phyloP scores from a whole-genome alignment of 768 basidiomycete genomes.

The Tricholoma bakamatsutake region DNA sequence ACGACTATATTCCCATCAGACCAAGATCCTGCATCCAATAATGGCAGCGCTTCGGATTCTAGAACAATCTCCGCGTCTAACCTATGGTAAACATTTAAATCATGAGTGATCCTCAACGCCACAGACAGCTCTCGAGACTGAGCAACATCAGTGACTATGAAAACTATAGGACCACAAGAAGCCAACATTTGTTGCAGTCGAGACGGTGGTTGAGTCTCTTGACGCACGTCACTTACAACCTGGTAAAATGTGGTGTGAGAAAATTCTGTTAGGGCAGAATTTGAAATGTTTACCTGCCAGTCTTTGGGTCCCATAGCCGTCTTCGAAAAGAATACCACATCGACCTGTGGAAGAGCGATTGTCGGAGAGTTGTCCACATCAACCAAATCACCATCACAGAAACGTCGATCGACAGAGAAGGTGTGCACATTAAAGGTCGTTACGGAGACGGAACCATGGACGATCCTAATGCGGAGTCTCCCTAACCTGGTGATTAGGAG shows the following conservation, averaged over 20 bases:
- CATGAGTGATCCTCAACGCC: conserved; percentile 64
- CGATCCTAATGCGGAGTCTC: conserved; percentile 26
- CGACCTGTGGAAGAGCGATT: conserved; percentile 2
- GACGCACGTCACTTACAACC: background rate
- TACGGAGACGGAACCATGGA: conserved; percentile 14
- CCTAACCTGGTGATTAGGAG: conserved; percentile 26
- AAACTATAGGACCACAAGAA: conserved; percentile 42
- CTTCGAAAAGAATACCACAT: conserved; percentile 7
- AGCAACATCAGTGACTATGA: conserved; percentile 45
- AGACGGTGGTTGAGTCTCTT: conserved; percentile 31
- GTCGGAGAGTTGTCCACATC: conserved; percentile 14
- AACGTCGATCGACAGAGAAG: conserved; percentile 22
- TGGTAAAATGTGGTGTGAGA: background rate
- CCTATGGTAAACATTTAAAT: conserved; percentile 60
- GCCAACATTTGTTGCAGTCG: conserved; percentile 65
- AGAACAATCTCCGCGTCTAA: conserved; percentile 59
- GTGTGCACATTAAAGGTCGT: conserved; percentile 25
- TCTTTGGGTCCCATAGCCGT: background rate
- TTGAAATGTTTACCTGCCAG: conserved; percentile 2
- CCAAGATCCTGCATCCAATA: conserved; percentile 18
- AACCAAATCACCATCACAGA: conserved; percentile 11
- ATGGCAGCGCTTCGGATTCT: conserved; percentile 30
- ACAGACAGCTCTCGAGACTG: conserved; percentile 36
- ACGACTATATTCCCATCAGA: conserved; percentile 50
- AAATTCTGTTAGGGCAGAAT: background rate